These are phyloP conservation scores for Aspergillus hortae DNA, from an alignment of 2,329 filamentous ascomycete species.

Conservation along the genomic window DNA sequence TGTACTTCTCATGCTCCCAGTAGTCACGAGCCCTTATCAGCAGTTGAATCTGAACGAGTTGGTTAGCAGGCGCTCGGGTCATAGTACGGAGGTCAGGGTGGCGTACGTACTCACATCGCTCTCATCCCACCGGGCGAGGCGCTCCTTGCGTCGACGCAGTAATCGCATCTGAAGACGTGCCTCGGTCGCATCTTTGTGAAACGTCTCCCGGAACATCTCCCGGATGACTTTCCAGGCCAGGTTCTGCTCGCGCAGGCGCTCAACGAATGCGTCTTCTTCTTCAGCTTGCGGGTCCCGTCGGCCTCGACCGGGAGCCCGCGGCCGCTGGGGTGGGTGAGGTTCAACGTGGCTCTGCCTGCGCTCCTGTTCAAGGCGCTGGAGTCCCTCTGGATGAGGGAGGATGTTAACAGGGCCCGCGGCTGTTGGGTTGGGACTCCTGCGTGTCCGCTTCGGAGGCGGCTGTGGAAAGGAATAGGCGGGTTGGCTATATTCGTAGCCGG, in stretches of 20 bases:
- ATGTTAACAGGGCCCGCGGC: conserved; percentile 32
- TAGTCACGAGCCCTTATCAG: conserved; percentile 35
- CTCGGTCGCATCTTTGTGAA: conserved; percentile 36
- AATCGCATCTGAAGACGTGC: conserved; percentile 43
- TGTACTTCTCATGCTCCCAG: conserved; percentile 38
- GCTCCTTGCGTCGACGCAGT: conserved; percentile 34
- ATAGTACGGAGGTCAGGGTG: conserved; percentile 2
- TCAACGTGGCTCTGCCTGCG: conserved; percentile 26
- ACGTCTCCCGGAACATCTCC: conserved; percentile 33
- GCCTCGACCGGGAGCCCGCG: conserved; percentile 30
- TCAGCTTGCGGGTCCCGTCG: conserved; percentile 36
- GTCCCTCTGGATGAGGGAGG: conserved; percentile 37
- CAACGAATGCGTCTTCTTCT: conserved; percentile 38
- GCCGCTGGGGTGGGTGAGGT: conserved; percentile 21
- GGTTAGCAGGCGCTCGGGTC: conserved; percentile 9
- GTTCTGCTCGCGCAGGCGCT: conserved; percentile 34
- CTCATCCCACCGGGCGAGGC: conserved; percentile 36
- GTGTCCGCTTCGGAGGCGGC: conserved; percentile 21
- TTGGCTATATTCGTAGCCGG: conserved; percentile 21
- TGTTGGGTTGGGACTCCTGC: conserved; percentile 19
- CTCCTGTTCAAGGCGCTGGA: conserved; percentile 38
- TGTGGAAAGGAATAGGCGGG: conserved; percentile 21
- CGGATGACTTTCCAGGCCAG: conserved; percentile 38
- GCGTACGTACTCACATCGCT: conserved; percentile 44
- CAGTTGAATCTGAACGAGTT: conserved; percentile 27